Percentiles rank a stretch among this genome's conserved stretches.
Evolutionary conservation across 202 grass and related monocot species (phyloP).

Genomic region (Bolboschoenoplectus hybrid): DNA sequence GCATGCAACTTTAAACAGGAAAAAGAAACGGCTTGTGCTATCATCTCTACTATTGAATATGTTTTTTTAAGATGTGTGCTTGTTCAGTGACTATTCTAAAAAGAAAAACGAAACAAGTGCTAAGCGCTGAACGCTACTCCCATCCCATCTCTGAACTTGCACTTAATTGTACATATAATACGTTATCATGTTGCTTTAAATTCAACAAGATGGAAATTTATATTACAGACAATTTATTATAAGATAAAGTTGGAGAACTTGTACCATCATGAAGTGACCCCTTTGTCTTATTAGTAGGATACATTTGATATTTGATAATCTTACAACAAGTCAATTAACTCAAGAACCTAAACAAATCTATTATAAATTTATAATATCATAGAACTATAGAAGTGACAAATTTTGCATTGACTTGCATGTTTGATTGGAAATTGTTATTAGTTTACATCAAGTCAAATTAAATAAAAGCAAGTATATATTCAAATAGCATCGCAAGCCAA

Average conservation of each 20-base stretch:
- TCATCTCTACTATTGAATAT: no score
- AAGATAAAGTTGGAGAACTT: not conserved
- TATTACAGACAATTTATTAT: not conserved
- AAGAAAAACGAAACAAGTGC: no score
- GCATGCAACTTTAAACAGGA: no score
- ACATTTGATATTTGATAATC: not conserved
- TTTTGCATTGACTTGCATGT: not conserved
- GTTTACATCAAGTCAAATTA: not conserved
- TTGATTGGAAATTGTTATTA: not conserved
- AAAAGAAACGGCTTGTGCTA: no score
- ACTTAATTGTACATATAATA: not conserved
- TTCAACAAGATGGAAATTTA: not conserved
- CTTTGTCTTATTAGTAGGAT: slow-evolving; percentile 22
- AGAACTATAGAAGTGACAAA: not conserved
- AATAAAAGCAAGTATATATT: slow-evolving; percentile 1
- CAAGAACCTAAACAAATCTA: not conserved
- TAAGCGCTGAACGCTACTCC: no score
- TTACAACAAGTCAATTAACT: not conserved
- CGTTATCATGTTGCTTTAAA: not conserved
- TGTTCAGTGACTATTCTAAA: no score
- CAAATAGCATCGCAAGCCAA: not conserved
- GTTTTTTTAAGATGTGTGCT: no score
- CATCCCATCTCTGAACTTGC: not conserved
- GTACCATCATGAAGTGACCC: not conserved
- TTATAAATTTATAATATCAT: not conserved